phyloP scores from a whole-genome alignment of 345 rosid species.

The Fremontodendron californicum region DNA sequence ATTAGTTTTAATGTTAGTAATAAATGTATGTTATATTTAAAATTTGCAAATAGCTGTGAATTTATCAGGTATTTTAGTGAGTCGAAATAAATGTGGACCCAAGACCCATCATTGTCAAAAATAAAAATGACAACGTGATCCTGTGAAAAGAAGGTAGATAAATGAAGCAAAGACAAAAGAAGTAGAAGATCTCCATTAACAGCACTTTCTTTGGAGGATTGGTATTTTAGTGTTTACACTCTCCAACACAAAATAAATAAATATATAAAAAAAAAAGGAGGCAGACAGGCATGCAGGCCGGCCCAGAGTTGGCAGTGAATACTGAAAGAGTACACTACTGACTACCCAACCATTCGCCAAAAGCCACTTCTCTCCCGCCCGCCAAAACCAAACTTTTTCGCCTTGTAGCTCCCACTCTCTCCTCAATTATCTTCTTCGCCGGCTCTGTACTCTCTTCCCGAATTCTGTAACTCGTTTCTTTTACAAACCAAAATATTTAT shows the following conservation, averaged over 20 bases:
- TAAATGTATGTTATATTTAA: too few species aligned
- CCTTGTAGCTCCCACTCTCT: too few species aligned
- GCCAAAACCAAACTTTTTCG: background rate
- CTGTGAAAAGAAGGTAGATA: background rate
- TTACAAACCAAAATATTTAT: too few species aligned
- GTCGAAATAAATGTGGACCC: too few species aligned
- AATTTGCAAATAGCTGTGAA: too few species aligned
- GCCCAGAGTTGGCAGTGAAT: constrained; percentile 15
- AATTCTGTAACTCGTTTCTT: background rate
- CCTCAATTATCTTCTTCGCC: background rate
- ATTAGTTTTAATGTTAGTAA: too few species aligned
- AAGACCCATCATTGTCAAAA: background rate
- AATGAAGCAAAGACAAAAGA: background rate
- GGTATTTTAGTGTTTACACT: background rate
- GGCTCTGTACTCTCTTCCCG: background rate
- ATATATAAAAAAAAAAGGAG: background rate
- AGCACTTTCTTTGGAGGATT: constrained; percentile 5
- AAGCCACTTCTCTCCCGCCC: constrained; percentile 4
- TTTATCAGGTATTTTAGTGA: too few species aligned
- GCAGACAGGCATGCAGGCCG: constrained; percentile 24
- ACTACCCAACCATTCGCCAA: constrained; percentile 6
- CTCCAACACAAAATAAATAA: too few species aligned
- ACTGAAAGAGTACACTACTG: constrained; percentile 8
- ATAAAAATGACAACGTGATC: background rate
- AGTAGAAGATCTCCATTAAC: background rate